A percentile compares a stretch with the other conserved stretches of the same genome.
Evolutionary conservation across 768 basidiomycete genomes (phyloP).

Genomic region (Pleurotus salmoneostramineus): DNA sequence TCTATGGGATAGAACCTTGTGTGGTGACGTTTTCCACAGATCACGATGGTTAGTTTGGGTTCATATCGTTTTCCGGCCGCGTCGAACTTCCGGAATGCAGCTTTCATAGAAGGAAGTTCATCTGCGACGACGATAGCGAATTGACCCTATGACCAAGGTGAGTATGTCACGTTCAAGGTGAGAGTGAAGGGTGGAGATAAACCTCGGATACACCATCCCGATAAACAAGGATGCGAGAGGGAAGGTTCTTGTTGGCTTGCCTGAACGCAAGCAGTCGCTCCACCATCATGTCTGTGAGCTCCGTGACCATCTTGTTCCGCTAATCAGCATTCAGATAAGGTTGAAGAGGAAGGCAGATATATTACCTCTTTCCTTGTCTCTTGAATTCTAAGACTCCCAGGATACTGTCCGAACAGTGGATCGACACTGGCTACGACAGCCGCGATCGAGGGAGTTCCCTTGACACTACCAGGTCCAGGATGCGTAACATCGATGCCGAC

Average conservation of each 20-base stretch:
- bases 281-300: conserved; percentile 59
- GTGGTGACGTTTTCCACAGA: conserved; percentile 60
- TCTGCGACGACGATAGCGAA: conserved; percentile 57
- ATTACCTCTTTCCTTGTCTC: conserved; percentile 71
- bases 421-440: conserved; percentile 84
- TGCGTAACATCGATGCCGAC: conserved; percentile 84
- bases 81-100: conserved; percentile 52
- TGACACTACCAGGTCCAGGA: conserved; percentile 70
- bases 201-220: conserved; percentile 86
- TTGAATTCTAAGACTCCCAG: conserved; percentile 71
- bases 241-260: conserved; percentile 43
- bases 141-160: conserved; percentile 56
- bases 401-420: conserved; percentile 60
- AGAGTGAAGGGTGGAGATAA: not conserved
- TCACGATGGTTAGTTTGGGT: conserved; percentile 66
- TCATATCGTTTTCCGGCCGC: conserved; percentile 32
- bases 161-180: not conserved
- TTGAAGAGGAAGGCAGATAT: not conserved
- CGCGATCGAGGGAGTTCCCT: conserved; percentile 76
- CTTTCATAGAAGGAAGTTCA: conserved; percentile 62
- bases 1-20: conserved; percentile 66
- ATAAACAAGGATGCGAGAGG: conserved; percentile 66
- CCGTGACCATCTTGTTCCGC: conserved; percentile 65
- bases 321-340: not conserved
- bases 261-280: conserved; percentile 59